Evolutionary conservation across 345 rosid species (phyloP), one percentile per base, ranked within the genome.

Genomic region (Lumnitzera racemosa): DNA sequence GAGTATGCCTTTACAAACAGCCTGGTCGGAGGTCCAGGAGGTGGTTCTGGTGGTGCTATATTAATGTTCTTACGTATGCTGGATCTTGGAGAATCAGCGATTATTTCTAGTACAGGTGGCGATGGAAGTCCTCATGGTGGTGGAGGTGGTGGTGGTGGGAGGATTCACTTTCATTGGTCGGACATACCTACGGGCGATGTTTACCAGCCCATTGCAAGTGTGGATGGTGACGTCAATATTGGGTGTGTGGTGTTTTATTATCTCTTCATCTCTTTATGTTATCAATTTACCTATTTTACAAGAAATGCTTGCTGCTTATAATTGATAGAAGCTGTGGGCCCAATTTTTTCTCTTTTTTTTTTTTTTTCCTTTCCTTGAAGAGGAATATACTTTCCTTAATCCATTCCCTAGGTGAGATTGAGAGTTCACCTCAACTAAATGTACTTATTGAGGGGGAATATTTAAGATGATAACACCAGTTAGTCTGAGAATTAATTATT

Each of bases 121-220:
- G 69, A 79, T 67, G 97, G 96, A 53, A 81, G 91, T 70, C 83
- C 80, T n/a, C 53, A 71, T 31, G 91, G 97, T 49, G 74, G 84
- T 56, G 99, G 96, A 55, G 99, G 99, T 17, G 99, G 97, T 11
- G 96, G 99, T 48, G 99, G 99, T 59, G 99, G 99, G 67, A 88
- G 99, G 81, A 82, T 95, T 85, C 99, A 90, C 75, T 86, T 95
- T 76, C 99, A 90, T 67, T 95, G 99, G 99, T 81, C 95, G 11
- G 84, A 95, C 70, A 86, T 95, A 78, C 95, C 95, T 53, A 88
- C 92, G 24, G 99, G 99, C 54, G 99, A 95, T 79, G 84, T 95
- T 11, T 95, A 95, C 79, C 97, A 86, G 88, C 99, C 99, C 23
- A 83, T 95, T 64, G 99, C 99, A 53, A 81, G 71, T 61, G 88